A percentile compares a stretch with the other conserved stretches of the same genome.
phyloP scores from a whole-genome alignment of 2,329 filamentous ascomycete genomes.

The Tolypocladium pustulatum region DNA sequence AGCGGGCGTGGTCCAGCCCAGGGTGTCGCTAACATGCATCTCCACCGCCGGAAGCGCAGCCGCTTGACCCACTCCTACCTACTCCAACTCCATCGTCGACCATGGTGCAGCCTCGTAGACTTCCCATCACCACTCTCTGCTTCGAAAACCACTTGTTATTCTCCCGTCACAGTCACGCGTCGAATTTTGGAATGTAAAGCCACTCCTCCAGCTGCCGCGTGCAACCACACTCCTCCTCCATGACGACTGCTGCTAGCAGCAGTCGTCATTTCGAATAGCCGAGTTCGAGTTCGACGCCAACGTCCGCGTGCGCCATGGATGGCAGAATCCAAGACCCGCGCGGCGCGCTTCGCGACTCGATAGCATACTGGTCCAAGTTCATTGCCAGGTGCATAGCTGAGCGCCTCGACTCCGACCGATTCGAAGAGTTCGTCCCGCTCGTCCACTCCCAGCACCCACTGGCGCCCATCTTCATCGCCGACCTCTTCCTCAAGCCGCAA shows the following conservation, averaged over 20 bases:
- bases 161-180: not conserved
- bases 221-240: slow-evolving; percentile 2
- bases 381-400: slow-evolving; percentile 36
- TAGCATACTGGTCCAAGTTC: slow-evolving; percentile 39
- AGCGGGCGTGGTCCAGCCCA: too few relatives aligned
- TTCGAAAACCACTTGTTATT: not conserved
- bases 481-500: slow-evolving; percentile 47
- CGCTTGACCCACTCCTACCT: not conserved
- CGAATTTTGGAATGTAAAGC: not conserved
- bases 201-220: slow-evolving; percentile 3
- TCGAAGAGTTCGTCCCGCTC: slow-evolving; percentile 39
- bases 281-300: too few relatives aligned
- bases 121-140: not conserved
- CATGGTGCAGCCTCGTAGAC: not conserved
- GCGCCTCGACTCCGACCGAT: slow-evolving; percentile 42
- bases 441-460: slow-evolving; percentile 42
- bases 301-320: slow-evolving; percentile 13
- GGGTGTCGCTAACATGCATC: not conserved
- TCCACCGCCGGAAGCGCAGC: not conserved
- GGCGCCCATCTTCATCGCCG: slow-evolving; percentile 38
- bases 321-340: slow-evolving; percentile 7
- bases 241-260: slow-evolving; percentile 1
- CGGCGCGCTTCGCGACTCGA: slow-evolving; percentile 15
- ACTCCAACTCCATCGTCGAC: not conserved
- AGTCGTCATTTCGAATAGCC: not conserved